Percentiles rank a stretch among this genome's conserved stretches.
phyloP scores from a whole-genome alignment of 2,329 filamentous ascomycete species.

The Atkinsonella texensis region DNA sequence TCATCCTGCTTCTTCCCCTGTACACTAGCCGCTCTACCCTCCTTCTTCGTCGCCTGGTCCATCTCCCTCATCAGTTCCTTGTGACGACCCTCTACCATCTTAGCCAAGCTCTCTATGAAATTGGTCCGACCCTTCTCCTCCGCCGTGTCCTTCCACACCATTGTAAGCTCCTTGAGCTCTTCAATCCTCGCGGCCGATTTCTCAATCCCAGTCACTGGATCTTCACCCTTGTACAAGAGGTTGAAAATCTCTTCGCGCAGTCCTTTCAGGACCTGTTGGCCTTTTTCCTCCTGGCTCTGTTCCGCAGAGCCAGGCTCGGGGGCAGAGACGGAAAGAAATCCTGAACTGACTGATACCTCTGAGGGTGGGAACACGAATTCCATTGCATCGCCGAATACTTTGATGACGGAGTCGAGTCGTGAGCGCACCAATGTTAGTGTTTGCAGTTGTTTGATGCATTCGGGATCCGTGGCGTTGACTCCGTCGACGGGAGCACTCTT shows the following conservation, averaged over 20 bases:
- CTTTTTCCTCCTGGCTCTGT: slow-evolving; percentile 72
- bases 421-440: slow-evolving; percentile 71
- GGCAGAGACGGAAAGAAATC: slow-evolving; percentile 80
- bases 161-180: slow-evolving; percentile 60
- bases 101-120: slow-evolving; percentile 72
- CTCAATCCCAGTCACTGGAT: slow-evolving; percentile 56
- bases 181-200: slow-evolving; percentile 64
- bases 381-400: slow-evolving; percentile 90
- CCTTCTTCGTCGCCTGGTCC: slow-evolving; percentile 29
- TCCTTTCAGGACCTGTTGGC: slow-evolving; percentile 63
- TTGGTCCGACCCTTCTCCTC: slow-evolving; percentile 77
- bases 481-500: slow-evolving; percentile 5
- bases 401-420: slow-evolving; percentile 81
- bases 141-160: slow-evolving; percentile 90
- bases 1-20: slow-evolving; percentile 13
- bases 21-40: slow-evolving; percentile 20
- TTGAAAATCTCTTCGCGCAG: slow-evolving; percentile 60
- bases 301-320: slow-evolving; percentile 56
- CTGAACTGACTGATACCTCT: slow-evolving; percentile 70
- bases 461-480: slow-evolving; percentile 35
- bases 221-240: slow-evolving; percentile 45
- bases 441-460: slow-evolving; percentile 66
- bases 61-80: slow-evolving; percentile 40
- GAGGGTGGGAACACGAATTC: slow-evolving; percentile 86
- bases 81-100: slow-evolving; percentile 68